These are phyloP conservation scores for Zostera marina DNA, from an alignment of 116 monocot genomes.

Conservation along the genomic window DNA sequence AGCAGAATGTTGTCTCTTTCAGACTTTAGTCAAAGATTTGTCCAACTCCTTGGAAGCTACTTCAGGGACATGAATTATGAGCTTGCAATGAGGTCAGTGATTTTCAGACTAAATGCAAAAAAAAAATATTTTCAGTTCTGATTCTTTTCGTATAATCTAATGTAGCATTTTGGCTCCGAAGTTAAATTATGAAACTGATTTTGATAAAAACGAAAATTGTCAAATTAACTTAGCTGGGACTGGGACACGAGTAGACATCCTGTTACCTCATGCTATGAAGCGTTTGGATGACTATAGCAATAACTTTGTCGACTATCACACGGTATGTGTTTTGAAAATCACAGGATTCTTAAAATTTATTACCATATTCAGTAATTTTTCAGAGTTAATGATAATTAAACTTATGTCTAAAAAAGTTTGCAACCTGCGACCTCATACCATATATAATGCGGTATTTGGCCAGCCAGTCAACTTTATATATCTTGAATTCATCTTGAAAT, in stretches of 20 bases:
- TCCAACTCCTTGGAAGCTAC: slow-evolving; percentile 39
- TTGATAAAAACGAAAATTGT: background rate
- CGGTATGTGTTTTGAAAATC: slow-evolving; percentile 28
- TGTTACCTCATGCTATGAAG: slow-evolving; percentile 81
- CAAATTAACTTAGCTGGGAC: slow-evolving; percentile 13
- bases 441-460: no score
- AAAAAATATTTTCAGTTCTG: background rate
- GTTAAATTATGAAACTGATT: slow-evolving; percentile 29
- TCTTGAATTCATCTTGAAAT: no score
- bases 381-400: no score
- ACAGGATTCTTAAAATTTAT: background rate
- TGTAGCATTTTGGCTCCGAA: slow-evolving; percentile 67
- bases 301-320: slow-evolving; percentile 57
- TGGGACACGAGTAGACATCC: slow-evolving; percentile 14
- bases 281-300: slow-evolving; percentile 72
- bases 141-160: background rate
- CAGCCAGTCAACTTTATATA: no score
- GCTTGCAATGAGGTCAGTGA: slow-evolving; percentile 74
- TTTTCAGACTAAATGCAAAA: no score
- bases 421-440: no score
- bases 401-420: no score
- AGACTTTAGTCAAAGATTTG: slow-evolving; percentile 82
- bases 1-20: background rate
- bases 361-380: background rate
- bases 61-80: slow-evolving; percentile 58